Base-by-base conservation (phyloP, 192 early-diverging fungal species). In the Coemansia umbellata region DNA sequence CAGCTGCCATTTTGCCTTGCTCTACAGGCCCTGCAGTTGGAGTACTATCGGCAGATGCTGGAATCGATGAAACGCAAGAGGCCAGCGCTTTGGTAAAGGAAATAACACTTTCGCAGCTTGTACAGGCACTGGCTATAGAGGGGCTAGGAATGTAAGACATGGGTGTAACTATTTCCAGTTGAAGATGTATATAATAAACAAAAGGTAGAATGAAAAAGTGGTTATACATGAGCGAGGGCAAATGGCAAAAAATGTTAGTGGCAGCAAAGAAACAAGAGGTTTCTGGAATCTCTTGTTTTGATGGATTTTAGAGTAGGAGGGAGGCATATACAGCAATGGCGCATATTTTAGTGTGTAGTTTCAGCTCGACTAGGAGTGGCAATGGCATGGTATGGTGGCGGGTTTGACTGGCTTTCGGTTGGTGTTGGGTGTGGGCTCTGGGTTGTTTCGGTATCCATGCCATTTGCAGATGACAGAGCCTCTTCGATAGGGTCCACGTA, bases 401-500 rank as follows among this genome's bases (percentile, higher is more conserved):
- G 71, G 19, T 51, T 31, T 14, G 42, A 59, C 19, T 24, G 58
- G 10, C 19, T 39, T n/a, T 28, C 50, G 28, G 49, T 15, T 6
- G 53, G 17, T 11, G 22, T 33, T 22, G 23, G 35, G 35, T 7
- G 18, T 39, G 36, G 10, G 33, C 10, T 35, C n/a, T 9, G 9
- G 33, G 33, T 35, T 35, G 33, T 35, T 35, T 9, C 13, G 7
- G 23, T 47, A 33, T 31, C 41, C 7, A 23, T 24, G 22, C 40
- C 39, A 18, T 7, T 15, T 21, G 18, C 53, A 5, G 47, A 43
- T 1, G 56, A 41, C 57, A 69, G 60, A 18, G 73, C 73, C 35
- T 75, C 73, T 15, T 67, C 61, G 14, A 75, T 68, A 2, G 73
- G 73, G 40, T 75, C 73, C 26, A 75, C 23, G 42, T 75, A 75